Conservation (phyloP, 306 rosid genomes). For the Rosa persica region DNA sequence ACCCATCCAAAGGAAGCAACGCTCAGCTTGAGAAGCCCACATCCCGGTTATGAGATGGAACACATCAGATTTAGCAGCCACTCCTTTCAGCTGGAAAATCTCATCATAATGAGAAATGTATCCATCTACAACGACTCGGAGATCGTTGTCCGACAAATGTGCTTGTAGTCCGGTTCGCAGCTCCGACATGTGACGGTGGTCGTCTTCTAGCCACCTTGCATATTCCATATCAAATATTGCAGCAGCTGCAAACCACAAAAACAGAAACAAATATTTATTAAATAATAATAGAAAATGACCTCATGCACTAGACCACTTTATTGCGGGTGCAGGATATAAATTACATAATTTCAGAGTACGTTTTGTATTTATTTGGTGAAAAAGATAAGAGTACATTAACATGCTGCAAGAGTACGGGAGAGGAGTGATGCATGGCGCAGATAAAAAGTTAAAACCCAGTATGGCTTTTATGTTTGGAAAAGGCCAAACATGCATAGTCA, state of each 20-base stretch:
- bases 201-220: conserved; percentile 89
- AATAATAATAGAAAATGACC: neutral
- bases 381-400: neutral
- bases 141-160: conserved; percentile 58
- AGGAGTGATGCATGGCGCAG: neutral
- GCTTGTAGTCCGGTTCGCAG: conserved; percentile 61
- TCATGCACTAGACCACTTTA: neutral
- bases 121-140: conserved; percentile 60
- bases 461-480: conserved; percentile 28
- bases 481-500: conserved; percentile 16
- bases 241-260: conserved; percentile 46
- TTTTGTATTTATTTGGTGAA: neutral
- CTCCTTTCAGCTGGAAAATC: conserved; percentile 60
- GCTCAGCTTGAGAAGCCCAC: conserved; percentile 88
- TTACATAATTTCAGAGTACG: neutral
- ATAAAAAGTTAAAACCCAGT: conserved; percentile 24
- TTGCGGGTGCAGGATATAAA: neutral
- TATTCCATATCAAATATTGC: conserved; percentile 97
- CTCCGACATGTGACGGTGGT: conserved; percentile 72
- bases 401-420: conserved; percentile 6
- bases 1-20: conserved; percentile 95
- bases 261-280: neutral
- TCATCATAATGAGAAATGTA: conserved; percentile 73
- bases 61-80: conserved; percentile 85
- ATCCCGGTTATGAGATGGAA: conserved; percentile 80